Conservation (phyloP, 192 early-diverging fungal species). For the Funneliformis geosporum region DNA sequence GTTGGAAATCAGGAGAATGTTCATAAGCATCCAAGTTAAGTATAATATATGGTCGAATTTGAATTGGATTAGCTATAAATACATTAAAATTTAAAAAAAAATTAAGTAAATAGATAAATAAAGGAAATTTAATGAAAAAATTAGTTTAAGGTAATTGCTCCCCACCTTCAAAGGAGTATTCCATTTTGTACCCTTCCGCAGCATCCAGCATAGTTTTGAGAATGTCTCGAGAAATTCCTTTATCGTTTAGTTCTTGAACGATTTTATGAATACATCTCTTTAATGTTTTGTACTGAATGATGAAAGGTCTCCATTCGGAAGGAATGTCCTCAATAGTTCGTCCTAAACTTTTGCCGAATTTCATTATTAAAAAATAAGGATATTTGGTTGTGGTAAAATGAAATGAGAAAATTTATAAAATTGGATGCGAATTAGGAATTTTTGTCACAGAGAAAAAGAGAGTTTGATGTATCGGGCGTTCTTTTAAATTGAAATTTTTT, state of each 20-base stretch:
- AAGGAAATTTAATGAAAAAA: neutral
- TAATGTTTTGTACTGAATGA: constrained; percentile 76
- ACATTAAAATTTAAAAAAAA: neutral
- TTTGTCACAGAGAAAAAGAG: neutral
- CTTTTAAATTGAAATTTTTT: too few relatives aligned
- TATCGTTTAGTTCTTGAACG: constrained; percentile 64
- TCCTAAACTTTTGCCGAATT: constrained; percentile 74
- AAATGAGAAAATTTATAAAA: neutral
- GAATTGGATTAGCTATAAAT: neutral
- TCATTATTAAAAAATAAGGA: constrained; percentile 49
- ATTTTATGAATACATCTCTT: constrained; percentile 74
- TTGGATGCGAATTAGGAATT: neutral
- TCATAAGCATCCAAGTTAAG: neutral
- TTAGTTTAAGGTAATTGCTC: neutral
- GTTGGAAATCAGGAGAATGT: neutral
- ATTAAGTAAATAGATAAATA: neutral
- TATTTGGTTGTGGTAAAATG: neutral
- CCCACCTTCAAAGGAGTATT: neutral
- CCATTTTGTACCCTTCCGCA: constrained; percentile 40
- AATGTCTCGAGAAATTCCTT: constrained; percentile 44
- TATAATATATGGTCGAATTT: neutral
- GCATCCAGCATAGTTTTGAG: constrained; percentile 33
- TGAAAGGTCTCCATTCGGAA: constrained; percentile 67
- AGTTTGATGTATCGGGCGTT: too few relatives aligned
- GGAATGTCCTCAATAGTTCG: constrained; percentile 68